Base-by-base conservation (phyloP, 2,329 filamentous ascomycete species). In the Ophiostoma triangulosporum region DNA sequence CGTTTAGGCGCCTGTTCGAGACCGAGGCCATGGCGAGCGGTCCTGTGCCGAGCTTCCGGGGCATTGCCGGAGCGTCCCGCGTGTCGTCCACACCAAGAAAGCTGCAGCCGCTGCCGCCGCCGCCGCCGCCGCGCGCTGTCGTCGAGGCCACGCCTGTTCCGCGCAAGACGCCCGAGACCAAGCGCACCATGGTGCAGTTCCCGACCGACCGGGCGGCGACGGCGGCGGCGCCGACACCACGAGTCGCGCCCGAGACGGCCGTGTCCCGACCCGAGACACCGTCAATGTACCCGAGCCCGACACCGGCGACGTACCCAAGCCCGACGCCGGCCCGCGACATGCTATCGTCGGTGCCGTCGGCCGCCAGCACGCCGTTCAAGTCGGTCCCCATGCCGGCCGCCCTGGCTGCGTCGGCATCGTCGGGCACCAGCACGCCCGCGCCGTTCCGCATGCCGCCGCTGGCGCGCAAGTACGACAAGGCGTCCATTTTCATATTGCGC, bases 361-460 rank as follows among this genome's bases (percentile, higher is more conserved):
- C 38, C 20, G 38, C 15, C 38, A 43, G 38, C 20, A 43, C 38
- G 2, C 38, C 38, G n/a, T 43, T 43, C 20, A 43, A 43, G 17
- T 43, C 38, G 1, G 38, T 20, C 2, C 38, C 38, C 11, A 43
- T 45, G 40, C 22, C 40, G 26, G 38, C 38, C 22, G 38, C 38
- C 12, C 43, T 29, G 4, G 20, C 26, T 17, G 15, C 43, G 1
- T 29, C 43, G 1, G 11, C 43, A 3, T 29, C n/a, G 7, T 29
- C 24, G 8, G 17, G 26, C 7, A n/a, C 26, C n/a, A 11, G 20
- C 20, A 26, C 22, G 17, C 14, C 15, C 7, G 17, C 32, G 11
- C 50, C 33, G 5, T 58, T 60, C 45, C 40, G 29, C 17, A 54
- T 61, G 51, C 60, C 60, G 7, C 50, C 59, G 8, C 49, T 57